A percentile compares a stretch with the other conserved stretches of the same genome.
These are phyloP conservation scores for Knoxia roxburghii DNA, from an alignment of 257 asterid genomes.

Conservation along the genomic window DNA sequence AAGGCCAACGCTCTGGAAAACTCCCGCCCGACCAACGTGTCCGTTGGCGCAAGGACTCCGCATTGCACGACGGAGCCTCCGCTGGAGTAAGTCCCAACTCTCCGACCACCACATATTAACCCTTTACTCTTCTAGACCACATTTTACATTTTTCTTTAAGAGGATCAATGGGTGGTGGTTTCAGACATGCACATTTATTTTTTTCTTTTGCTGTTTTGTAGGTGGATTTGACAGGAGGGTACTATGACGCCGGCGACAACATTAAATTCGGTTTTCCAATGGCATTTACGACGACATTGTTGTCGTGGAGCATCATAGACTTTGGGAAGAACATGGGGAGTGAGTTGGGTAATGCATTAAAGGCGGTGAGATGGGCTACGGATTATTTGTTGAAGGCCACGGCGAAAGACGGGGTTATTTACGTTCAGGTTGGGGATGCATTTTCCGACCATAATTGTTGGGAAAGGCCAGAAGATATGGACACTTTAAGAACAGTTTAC, in stretches of 20 bases:
- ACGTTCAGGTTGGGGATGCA: slow-evolving; percentile 77
- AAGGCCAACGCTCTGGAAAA: slow-evolving; percentile 90
- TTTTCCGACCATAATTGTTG: slow-evolving; percentile 82
- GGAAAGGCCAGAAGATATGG: slow-evolving; percentile 95
- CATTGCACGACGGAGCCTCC: slow-evolving; percentile 70
- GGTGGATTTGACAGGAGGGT: slow-evolving; percentile 83
- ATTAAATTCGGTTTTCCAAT: slow-evolving; percentile 79
- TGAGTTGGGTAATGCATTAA: slow-evolving; percentile 53
- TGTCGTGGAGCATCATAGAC: slow-evolving; percentile 81
- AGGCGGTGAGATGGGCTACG: slow-evolving; percentile 72
- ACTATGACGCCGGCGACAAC: slow-evolving; percentile 94
- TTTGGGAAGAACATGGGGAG: slow-evolving; percentile 61
- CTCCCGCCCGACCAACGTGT: slow-evolving; percentile 78
- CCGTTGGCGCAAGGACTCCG: slow-evolving; percentile 79
- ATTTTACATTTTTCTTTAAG: no score
- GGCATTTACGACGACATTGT: slow-evolving; percentile 74
- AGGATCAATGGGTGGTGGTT: no score
- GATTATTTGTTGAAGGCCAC: slow-evolving; percentile 79
- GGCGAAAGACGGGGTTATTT: slow-evolving; percentile 59
- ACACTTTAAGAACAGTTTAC: slow-evolving; percentile 59
- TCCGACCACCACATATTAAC: no score
- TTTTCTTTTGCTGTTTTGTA: background rate
- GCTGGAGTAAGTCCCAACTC: slow-evolving; percentile 55
- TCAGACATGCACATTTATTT: background rate
- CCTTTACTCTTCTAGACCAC: background rate